Percentiles rank a stretch among this genome's conserved stretches.
Evolutionary conservation across 2,329 filamentous ascomycete species (phyloP).

Genomic region (Sclerotinia borealis): DNA sequence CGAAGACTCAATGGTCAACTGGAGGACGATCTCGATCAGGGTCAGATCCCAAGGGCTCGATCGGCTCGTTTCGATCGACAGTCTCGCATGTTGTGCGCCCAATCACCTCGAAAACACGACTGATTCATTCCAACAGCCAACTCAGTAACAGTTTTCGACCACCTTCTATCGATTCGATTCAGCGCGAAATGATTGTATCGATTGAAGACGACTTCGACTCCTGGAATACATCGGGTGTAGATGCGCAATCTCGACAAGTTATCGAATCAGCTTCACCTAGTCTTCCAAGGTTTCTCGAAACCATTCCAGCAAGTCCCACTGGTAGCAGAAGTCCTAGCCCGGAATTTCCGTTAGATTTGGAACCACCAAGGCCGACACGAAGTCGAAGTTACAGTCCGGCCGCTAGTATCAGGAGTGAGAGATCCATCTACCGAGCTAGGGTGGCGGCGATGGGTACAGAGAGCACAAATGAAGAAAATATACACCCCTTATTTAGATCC

Average conservation of each 20-base stretch:
- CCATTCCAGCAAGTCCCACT: slow-evolving; percentile 62
- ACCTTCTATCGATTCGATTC: slow-evolving; percentile 43
- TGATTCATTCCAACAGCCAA: slow-evolving; percentile 40
- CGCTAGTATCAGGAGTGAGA: slow-evolving; percentile 20
- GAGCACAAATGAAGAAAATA: slow-evolving; percentile 54
- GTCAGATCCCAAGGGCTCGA: slow-evolving; percentile 34
- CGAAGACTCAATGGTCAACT: slow-evolving; percentile 33
- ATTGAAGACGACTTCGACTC: slow-evolving; percentile 63
- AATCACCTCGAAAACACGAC: slow-evolving; percentile 49
- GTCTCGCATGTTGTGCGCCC: slow-evolving; percentile 46
- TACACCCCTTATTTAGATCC: slow-evolving; percentile 71
- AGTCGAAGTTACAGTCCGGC: slow-evolving; percentile 31
- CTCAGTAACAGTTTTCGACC: slow-evolving; percentile 33
- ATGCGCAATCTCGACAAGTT: slow-evolving; percentile 53
- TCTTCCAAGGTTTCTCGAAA: slow-evolving; percentile 52
- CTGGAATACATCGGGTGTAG: slow-evolving; percentile 68
- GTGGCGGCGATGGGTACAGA: slow-evolving; percentile 26
- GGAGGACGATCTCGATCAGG: slow-evolving; percentile 41
- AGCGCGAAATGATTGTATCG: slow-evolving; percentile 21
- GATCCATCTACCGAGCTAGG: slow-evolving; percentile 11
- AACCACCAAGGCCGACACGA: slow-evolving; percentile 37
- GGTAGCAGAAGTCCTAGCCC: slow-evolving; percentile 61
- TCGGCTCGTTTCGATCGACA: slow-evolving; percentile 44
- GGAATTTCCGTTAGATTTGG: slow-evolving; percentile 51
- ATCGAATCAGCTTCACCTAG: slow-evolving; percentile 39